Evolutionary conservation across 2,329 filamentous ascomycete genomes (phyloP), one percentile per base, ranked within the genome.

Genomic region (Cladosporium sp.): DNA sequence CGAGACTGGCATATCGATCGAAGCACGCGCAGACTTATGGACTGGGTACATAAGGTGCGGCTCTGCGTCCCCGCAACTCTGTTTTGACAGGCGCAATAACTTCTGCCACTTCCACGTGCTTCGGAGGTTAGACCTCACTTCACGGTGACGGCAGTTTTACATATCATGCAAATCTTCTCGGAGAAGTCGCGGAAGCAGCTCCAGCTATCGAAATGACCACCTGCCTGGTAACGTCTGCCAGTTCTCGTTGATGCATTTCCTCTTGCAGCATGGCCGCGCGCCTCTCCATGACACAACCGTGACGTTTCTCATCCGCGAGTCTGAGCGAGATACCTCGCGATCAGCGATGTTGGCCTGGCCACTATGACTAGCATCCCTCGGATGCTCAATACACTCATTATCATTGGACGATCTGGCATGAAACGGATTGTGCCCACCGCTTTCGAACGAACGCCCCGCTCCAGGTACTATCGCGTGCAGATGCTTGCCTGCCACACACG

Each of bases 161-260:
- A 12, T 12, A 34, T 9, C 30, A 17, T 28, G 22, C 9, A 47
- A 15, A 28, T 12, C 22, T 28, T 14, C 43, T 47, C 43, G 43
- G 43, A 47, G 25, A 47, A 25, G 25, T n/a, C 3, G 7, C 28
- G 43, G 22, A 19, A 30, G 15, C 3, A 22, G 20, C 19, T 43
- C 19, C 19, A 28, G 40, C n/a, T 17, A 40, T 8, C n/a, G 17
- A 47, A 28, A 19, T 22, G n/a, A 17, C 17, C 15, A 25, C 19
- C 28, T 55, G 39, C 52, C 19, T 40, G 28, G 52, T 30, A 45
- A 55, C 52, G 40, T 40, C 51, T 22, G n/a, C 5, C 5, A 43
- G 22, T 12, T 45, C 52, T 55, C 52, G 52, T 55, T 45, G 40
- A 36, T 45, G 52, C 39, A 36, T 45, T 55, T n/a, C 52, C 52